phyloP scores from a whole-genome alignment of 495 filamentous ascomycete genomes.

The Penicillium taxi region DNA sequence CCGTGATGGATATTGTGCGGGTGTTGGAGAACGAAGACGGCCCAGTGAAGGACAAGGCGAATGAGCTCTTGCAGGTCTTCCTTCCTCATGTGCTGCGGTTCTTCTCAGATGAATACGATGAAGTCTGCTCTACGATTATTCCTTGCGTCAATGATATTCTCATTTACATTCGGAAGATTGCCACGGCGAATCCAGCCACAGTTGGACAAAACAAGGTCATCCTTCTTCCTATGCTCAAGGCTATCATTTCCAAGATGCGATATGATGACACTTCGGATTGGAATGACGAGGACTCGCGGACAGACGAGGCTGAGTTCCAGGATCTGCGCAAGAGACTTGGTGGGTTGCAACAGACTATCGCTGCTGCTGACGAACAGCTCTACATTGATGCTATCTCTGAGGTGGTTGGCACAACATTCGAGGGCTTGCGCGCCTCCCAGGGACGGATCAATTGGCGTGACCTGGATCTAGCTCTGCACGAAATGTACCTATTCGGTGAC shows the following conservation, averaged over 20 bases:
- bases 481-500: conserved; percentile 96
- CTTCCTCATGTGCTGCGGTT: conserved; percentile 79
- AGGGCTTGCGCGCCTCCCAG: conserved; percentile 59
- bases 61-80: conserved; percentile 70
- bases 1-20: conserved; percentile 74
- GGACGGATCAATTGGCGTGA: conserved; percentile 86
- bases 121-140: conserved; percentile 91
- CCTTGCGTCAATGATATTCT: conserved; percentile 84
- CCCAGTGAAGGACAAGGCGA: conserved; percentile 52
- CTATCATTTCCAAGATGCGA: conserved; percentile 89
- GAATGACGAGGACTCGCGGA: conserved; percentile 90
- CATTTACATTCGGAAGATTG: conserved; percentile 72
- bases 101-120: conserved; percentile 96
- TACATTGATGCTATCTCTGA: conserved; percentile 80
- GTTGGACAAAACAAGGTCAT: conserved; percentile 64
- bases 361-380: conserved; percentile 72
- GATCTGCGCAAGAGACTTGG: conserved; percentile 84
- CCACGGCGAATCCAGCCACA: conserved; percentile 51
- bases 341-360: conserved; percentile 81
- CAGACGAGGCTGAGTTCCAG: conserved; percentile 97
- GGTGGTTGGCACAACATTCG: conserved; percentile 75
- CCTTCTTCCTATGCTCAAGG: conserved; percentile 78
- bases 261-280: conserved; percentile 91
- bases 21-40: conserved; percentile 57
- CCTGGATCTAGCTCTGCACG: conserved; percentile 88